Evolutionary conservation across 2,329 filamentous ascomycete genomes (phyloP), one percentile per base, ranked within the genome.

Genomic region (Pyricularia pennisetigena): DNA sequence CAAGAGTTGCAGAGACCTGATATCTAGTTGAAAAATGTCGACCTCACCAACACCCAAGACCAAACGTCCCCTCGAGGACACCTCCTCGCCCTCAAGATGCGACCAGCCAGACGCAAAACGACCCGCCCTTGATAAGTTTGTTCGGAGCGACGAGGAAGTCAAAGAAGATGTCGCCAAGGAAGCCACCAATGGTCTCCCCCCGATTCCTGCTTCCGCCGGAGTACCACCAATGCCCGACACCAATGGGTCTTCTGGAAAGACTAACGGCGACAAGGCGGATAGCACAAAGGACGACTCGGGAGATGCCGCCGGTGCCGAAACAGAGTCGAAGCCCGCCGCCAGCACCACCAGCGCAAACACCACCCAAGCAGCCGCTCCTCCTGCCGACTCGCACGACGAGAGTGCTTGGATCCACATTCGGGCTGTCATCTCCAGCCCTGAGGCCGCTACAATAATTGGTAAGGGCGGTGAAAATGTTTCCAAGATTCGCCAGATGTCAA

Each of bases 391-490:
- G 64, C 90, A 95, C 74, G 95, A 99, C 76, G 95, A 99, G 82
- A 93, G 91, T 65, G 90, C 90, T 64, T 99, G 95, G 94, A 94
- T 99, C 73, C 95, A 99, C 78, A 92, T 99, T 74, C 91, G 95
- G 73, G 93, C 95, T 68, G 94, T 97, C 74, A 99, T 99, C 74
- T 97, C 94, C 67, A 99, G 94, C 79, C 93, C 93, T 64, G 95
- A 99, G 80, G 95, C 95, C 73, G 95, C 95, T 57, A 99, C 95
- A 65, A 93, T 97, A 72, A 99, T 99, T 79, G 95, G 95, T 76
- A 99, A 99, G 82, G 94, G 94, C 71, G 95, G 95, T 77, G 95
- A 99, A 83, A 99, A 99, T 76, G 95, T 99, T 65, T 97, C 94
- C 73, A 93, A 97, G 81, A 98, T 99, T 76, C 89, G 95, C 73